A percentile compares a stretch with the other conserved stretches of the same genome.
Evolutionary conservation across 257 asterid species (phyloP).

Genomic region (Gentiana macrophylla): DNA sequence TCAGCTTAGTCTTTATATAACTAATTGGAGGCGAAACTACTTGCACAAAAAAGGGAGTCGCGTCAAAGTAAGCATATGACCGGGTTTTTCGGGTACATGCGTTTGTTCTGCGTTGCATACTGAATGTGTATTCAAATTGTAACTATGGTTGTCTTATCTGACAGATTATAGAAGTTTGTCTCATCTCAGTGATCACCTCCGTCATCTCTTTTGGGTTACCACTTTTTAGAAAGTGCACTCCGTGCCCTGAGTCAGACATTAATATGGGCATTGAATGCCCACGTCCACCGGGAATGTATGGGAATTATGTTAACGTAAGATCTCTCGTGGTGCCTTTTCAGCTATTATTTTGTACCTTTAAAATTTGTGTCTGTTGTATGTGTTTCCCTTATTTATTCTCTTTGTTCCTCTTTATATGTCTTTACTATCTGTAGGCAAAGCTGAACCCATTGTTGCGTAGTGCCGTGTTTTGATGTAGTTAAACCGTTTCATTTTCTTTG

Average conservation of each 20-base stretch:
- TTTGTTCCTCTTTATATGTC: conserved; percentile 3
- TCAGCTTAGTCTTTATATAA: conserved; percentile 74
- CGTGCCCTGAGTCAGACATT: conserved; percentile 81
- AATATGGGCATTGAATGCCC: conserved; percentile 92
- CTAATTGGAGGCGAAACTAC: conserved; percentile 87
- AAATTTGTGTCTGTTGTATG: conserved; percentile 2
- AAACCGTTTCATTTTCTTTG: no score
- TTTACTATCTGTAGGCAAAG: not conserved
- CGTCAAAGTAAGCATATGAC: conserved; percentile 56
- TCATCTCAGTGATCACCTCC: conserved; percentile 82
- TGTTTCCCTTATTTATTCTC: not conserved
- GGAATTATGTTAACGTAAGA: conserved; percentile 92
- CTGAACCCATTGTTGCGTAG: not conserved
- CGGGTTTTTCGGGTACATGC: conserved; percentile 1
- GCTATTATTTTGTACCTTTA: conserved; percentile 3
- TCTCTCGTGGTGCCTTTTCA: conserved; percentile 2
- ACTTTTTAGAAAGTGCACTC: conserved; percentile 76
- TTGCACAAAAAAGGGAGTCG: conserved; percentile 89
- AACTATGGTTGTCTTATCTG: conserved; percentile 13
- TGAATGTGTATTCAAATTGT: conserved; percentile 1
- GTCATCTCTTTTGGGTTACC: conserved; percentile 88
- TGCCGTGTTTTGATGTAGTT: not conserved
- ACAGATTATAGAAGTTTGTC: conserved; percentile 88
- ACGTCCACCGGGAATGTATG: conserved; percentile 96
- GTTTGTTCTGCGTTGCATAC: not conserved